A percentile compares a stretch with the other conserved stretches of the same genome.
These are phyloP conservation scores for Euphorbia celastroides DNA, from an alignment of 441 rosid species.

Conservation along the genomic window DNA sequence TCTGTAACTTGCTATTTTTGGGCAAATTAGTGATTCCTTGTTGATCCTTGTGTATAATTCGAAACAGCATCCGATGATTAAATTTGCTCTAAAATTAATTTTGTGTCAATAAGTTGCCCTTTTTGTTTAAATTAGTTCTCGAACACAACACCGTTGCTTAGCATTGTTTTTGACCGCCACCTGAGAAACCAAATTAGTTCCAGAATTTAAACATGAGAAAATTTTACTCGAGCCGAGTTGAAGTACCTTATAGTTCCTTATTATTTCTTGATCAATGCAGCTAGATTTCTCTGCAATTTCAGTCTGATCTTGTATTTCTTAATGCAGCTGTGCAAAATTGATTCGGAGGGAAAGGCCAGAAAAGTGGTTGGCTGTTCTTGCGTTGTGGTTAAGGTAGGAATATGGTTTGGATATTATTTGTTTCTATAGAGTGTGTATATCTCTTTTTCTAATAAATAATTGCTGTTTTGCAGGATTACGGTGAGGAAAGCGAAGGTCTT, in stretches of 20 bases:
- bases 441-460: neutral
- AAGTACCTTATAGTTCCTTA: neutral
- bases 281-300: neutral
- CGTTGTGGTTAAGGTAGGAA: slow-evolving; percentile 42
- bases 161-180: neutral
- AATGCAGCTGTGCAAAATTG: slow-evolving; percentile 53
- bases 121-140: no score
- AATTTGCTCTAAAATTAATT: no score
- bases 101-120: no score
- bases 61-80: no score
- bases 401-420: neutral
- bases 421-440: neutral
- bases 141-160: neutral
- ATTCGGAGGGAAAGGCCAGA: slow-evolving; percentile 56
- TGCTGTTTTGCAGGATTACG: slow-evolving; percentile 38
- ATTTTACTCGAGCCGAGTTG: neutral
- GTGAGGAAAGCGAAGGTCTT: slow-evolving; percentile 53
- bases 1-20: neutral
- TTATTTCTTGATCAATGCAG: neutral
- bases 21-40: neutral
- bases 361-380: slow-evolving; percentile 57
- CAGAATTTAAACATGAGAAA: no score
- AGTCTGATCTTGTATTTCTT: neutral
- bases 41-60: no score
- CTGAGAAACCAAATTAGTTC: neutral